Conservation (phyloP, 108 stramenopile species). For the Nitzschia sp. region DNA sequence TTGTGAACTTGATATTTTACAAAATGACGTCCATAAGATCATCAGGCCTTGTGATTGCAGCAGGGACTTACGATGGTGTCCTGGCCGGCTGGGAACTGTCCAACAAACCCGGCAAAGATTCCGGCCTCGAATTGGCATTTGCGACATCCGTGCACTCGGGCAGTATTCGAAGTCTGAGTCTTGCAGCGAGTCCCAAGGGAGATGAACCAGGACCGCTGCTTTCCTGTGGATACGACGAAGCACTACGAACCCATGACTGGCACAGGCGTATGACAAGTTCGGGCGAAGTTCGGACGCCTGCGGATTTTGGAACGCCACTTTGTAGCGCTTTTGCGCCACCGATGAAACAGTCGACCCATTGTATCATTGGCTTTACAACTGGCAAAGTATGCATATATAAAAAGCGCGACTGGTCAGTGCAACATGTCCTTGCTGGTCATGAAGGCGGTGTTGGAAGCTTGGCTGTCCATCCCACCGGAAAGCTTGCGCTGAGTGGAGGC, state of each 20-base stretch:
- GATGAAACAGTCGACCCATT: conserved; percentile 60
- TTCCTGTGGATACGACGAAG: conserved; percentile 85
- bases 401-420: conserved; percentile 82
- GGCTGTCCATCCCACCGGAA: conserved; percentile 84
- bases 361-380: conserved; percentile 68
- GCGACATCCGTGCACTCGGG: conserved; percentile 84
- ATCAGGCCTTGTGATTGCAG: conserved; percentile 46
- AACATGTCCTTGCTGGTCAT: conserved; percentile 84
- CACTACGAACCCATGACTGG: conserved; percentile 68
- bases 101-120: conserved; percentile 19
- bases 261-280: conserved; percentile 46
- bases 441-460: conserved; percentile 72
- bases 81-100: conserved; percentile 85
- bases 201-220: conserved; percentile 64
- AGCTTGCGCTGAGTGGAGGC: conserved; percentile 80
- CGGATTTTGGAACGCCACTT: conserved; percentile 76
- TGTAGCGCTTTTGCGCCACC: conserved; percentile 85
- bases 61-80: conserved; percentile 90
- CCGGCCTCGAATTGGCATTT: conserved; percentile 60
- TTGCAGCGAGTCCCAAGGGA: conserved; percentile 38
- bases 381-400: conserved; percentile 88
- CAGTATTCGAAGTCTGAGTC: conserved; percentile 65
- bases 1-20: background rate
- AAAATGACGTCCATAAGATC: conserved; percentile 21
- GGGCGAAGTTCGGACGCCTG: conserved; percentile 79